Evolutionary conservation across 2,329 filamentous ascomycete genomes (phyloP), one percentile per base, ranked within the genome.

Genomic region (Claviceps quebecensis): DNA sequence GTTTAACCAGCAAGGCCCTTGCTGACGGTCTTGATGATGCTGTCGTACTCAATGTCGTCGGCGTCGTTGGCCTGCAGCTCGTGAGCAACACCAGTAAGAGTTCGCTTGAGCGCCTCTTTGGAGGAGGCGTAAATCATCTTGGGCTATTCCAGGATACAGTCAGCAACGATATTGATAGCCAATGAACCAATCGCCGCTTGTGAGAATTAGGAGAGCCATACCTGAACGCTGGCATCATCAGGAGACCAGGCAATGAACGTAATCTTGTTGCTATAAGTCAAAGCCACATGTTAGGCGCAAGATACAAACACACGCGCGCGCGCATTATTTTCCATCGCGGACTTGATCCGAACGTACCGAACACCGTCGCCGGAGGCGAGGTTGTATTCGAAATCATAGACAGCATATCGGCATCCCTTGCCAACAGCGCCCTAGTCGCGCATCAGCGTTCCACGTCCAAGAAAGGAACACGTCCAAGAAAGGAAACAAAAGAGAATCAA

Each of bases 41-140:
- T 76, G 57, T 86, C 80, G 69, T 81, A 83, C 73, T 90, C 86
- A 65, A 93, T 86, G 69, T 91, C 86, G 68, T 88, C 84, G 59
- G 72, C 70, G 69, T 91, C 86, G 74, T 90, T 90, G 73, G 86
- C 86, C 75, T 93, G 86, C 62, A 90, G 76, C 67, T 91, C 86
- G 61, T 75, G 72, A 55, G 83, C 84, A 60, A 91, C 72, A 57
- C 86, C 86, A 65, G 80, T 86, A 57, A 93, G 78, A 48, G 84
- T 70, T 69, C 83, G 83, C 79, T 89, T 91, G 60, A 93, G 78
- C 54, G 85, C 84, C 63, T 90, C 85, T 75, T 91, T 93, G 70
- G 87, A 93, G 49, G 87, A 86, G 61, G 86, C 85, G 76, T 91
- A 93, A 69, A 89, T 78, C 87, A 93, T 93, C 77, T 89, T 89